A percentile compares a stretch with the other conserved stretches of the same genome.
These are phyloP conservation scores for Mesembryanthemum crystallinum DNA, from an alignment of 148 eudicot species.

Conservation along the genomic window DNA sequence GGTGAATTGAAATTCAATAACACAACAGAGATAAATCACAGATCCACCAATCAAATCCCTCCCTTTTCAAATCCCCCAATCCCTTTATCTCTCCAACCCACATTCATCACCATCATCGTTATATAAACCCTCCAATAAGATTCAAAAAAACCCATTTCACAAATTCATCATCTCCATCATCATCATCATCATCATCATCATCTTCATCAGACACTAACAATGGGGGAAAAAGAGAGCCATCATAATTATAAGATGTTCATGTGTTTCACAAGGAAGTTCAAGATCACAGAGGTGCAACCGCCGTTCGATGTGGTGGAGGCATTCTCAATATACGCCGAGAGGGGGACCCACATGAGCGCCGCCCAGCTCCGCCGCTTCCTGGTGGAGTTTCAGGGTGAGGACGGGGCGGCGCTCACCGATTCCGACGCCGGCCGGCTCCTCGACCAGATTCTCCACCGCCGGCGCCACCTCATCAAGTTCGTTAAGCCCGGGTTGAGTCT, in stretches of 20 bases:
- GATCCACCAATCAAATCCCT: not conserved
- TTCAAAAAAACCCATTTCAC: too few species aligned
- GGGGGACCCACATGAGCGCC: conserved; percentile 38
- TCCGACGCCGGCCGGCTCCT: conserved; percentile 38
- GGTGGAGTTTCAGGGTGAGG: conserved; percentile 59
- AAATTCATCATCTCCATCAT: too few species aligned
- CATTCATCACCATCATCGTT: not conserved
- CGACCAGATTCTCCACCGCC: conserved; percentile 32
- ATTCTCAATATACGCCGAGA: conserved; percentile 39
- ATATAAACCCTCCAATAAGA: too few species aligned
- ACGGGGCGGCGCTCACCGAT: conserved; percentile 26
- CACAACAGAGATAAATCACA: too few species aligned
- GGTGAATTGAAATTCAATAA: too few species aligned
- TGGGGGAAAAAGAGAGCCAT: conserved; percentile 20
- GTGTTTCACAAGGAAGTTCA: conserved; percentile 73
- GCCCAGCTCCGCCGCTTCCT: conserved; percentile 55
- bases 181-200: too few species aligned
- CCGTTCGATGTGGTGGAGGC: conserved; percentile 70
- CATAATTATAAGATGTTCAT: conserved; percentile 76
- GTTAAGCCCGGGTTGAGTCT: conserved; percentile 37
- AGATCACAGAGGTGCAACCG: conserved; percentile 56
- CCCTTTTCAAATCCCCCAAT: not conserved
- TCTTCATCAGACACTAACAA: too few species aligned
- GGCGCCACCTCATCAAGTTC: conserved; percentile 33
- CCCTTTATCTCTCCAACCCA: not conserved